phyloP scores from a whole-genome alignment of 257 asterid species.

The Osmanthus fragrans region DNA sequence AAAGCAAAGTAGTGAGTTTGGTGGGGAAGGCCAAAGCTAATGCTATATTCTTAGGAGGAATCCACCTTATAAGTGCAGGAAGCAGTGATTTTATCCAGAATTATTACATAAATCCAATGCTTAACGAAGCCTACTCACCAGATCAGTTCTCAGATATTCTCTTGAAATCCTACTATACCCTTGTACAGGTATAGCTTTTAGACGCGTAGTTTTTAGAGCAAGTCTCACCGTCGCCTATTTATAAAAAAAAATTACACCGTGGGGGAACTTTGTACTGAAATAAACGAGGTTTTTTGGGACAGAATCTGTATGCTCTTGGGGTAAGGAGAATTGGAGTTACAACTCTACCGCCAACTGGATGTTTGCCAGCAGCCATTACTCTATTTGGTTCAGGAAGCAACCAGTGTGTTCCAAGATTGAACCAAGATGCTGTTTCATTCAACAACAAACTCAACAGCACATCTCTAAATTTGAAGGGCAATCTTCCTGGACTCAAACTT shows the following conservation, averaged over 20 bases:
- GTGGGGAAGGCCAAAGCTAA: slow-evolving; percentile 57
- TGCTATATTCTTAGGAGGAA: slow-evolving; percentile 59
- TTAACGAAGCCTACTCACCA: slow-evolving; percentile 43
- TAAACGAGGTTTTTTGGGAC: slow-evolving; percentile 4
- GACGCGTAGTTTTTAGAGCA: not conserved
- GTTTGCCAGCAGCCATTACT: slow-evolving; percentile 86
- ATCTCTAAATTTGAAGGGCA: slow-evolving; percentile 53
- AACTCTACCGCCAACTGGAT: slow-evolving; percentile 72
- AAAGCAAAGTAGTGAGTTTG: slow-evolving; percentile 53
- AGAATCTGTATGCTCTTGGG: slow-evolving; percentile 62
- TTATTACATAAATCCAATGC: slow-evolving; percentile 64
- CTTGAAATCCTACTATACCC: slow-evolving; percentile 52
- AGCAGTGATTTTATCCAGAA: slow-evolving; percentile 84
- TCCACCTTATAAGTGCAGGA: slow-evolving; percentile 80
- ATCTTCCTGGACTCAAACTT: slow-evolving; percentile 65
- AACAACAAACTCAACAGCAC: slow-evolving; percentile 64
- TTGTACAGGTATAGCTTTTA: slow-evolving; percentile 45
- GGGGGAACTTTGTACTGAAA: not conserved
- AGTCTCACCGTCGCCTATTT: not conserved
- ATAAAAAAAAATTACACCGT: no score
- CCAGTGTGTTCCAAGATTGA: slow-evolving; percentile 61
- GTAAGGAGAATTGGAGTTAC: slow-evolving; percentile 80
- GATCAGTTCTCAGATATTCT: slow-evolving; percentile 68
- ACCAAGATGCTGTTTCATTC: slow-evolving; percentile 63
- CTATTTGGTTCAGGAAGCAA: slow-evolving; percentile 66